phyloP scores from a whole-genome alignment of 1,139 yeast species.

The Hyphopichia wangnamkhiaoensis region DNA sequence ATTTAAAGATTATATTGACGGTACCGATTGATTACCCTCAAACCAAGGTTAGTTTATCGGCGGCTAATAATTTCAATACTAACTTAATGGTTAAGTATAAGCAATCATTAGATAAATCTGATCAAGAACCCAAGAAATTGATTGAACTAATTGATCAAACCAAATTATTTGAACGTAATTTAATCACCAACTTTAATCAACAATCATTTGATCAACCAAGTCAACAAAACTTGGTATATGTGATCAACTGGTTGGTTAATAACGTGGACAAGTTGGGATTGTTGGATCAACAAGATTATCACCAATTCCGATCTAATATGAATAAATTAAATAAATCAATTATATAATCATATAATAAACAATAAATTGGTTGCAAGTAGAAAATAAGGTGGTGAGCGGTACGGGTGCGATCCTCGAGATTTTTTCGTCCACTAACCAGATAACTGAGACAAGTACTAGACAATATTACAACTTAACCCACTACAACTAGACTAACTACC shows the following conservation, averaged over 20 bases:
- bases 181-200: slow-evolving; percentile 21
- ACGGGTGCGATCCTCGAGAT: too few relatives aligned
- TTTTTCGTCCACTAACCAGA: too few relatives aligned
- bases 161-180: slow-evolving; percentile 23
- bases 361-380: too few relatives aligned
- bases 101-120: slow-evolving; percentile 5
- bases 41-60: slow-evolving; percentile 14
- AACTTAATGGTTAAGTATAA: slow-evolving; percentile 21
- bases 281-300: not conserved
- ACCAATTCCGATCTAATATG: not conserved
- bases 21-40: slow-evolving; percentile 26
- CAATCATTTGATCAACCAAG: slow-evolving; percentile 16
- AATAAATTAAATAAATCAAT: not conserved
- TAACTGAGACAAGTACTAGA: too few relatives aligned
- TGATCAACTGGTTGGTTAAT: slow-evolving; percentile 31
- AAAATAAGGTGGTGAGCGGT: too few relatives aligned
- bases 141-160: slow-evolving; percentile 17
- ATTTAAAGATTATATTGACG: slow-evolving; percentile 19
- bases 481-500: too few relatives aligned
- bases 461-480: too few relatives aligned
- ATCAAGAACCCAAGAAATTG: slow-evolving; percentile 10
- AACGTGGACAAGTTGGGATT: slow-evolving; percentile 10
- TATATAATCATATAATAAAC: not conserved
- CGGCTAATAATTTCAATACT: slow-evolving; percentile 27
- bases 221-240: slow-evolving; percentile 20